Percentiles rank a stretch among this genome's conserved stretches.
Conservation (phyloP, 2,329 filamentous ascomycete genomes). For the Tolypocladium pustulatum region DNA sequence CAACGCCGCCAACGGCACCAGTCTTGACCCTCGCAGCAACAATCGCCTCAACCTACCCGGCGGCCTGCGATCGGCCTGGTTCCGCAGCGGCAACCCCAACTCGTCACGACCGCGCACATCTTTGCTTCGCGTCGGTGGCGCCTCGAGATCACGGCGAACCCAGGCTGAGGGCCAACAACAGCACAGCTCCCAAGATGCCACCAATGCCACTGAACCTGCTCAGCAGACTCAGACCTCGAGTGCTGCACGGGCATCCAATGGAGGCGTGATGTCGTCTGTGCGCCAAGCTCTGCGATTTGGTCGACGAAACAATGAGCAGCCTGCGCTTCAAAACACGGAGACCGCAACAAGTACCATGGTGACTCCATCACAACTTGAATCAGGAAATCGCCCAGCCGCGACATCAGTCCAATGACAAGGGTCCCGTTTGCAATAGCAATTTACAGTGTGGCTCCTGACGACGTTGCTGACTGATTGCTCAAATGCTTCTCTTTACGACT, state of each 20-base stretch:
- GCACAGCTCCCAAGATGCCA: conserved; percentile 2
- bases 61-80: conserved; percentile 29
- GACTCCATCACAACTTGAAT: conserved; percentile 37
- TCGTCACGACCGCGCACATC: neutral
- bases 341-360: conserved; percentile 12
- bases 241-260: neutral
- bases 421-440: neutral
- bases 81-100: conserved; percentile 10
- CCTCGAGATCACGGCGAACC: neutral
- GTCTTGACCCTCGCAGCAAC: conserved; percentile 25
- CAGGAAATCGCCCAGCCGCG: conserved; percentile 22
- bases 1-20: conserved; percentile 8
- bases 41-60: conserved; percentile 37
- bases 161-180: neutral
- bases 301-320: conserved; percentile 13
- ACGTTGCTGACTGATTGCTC: neutral
- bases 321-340: conserved; percentile 6
- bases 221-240: conserved; percentile 1
- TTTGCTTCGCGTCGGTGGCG: neutral
- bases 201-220: neutral
- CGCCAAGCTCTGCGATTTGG: conserved; percentile 22
- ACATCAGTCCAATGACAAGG: conserved; percentile 4
- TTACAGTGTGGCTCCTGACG: neutral
- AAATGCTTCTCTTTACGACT: conserved; percentile 4
- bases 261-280: conserved; percentile 19